These are phyloP conservation scores for Geotrichum restrictum DNA, from an alignment of 1,139 yeast species.

Conservation along the genomic window DNA sequence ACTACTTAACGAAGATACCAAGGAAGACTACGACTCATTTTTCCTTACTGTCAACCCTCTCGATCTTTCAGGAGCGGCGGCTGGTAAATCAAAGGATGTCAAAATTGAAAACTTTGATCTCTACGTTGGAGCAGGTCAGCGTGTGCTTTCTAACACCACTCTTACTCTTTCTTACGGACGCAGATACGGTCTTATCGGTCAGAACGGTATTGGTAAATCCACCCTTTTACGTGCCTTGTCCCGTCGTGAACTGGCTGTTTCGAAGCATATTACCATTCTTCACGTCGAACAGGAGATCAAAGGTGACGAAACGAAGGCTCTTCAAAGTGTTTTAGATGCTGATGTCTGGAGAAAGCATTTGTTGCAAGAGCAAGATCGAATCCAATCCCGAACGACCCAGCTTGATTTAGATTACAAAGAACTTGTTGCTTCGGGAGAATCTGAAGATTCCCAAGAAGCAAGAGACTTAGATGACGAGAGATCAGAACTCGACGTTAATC, in stretches of 20 bases:
- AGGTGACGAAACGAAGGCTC: constrained; percentile 87
- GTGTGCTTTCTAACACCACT: constrained; percentile 85
- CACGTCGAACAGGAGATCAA: constrained; percentile 96
- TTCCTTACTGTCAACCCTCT: constrained; percentile 92
- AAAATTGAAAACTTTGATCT: constrained; percentile 88
- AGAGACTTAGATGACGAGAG: constrained; percentile 84
- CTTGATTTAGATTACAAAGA: constrained; percentile 65
- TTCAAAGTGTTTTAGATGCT: constrained; percentile 93
- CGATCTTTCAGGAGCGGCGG: constrained; percentile 75
- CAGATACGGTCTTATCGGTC: constrained; percentile 96
- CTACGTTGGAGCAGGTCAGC: constrained; percentile 91
- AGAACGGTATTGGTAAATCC: constrained; percentile 99
- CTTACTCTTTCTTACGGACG: constrained; percentile 86
- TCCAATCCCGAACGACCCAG: constrained; percentile 68
- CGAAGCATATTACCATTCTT: constrained; percentile 88
- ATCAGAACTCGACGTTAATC: constrained; percentile 73
- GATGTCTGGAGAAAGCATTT: constrained; percentile 98
- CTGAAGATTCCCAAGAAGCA: constrained; percentile 64
- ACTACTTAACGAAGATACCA: constrained; percentile 58
- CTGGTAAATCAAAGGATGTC: constrained; percentile 93
- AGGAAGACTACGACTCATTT: constrained; percentile 86
- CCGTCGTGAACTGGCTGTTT: constrained; percentile 87
- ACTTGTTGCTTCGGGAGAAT: constrained; percentile 41
- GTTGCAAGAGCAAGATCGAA: constrained; percentile 67
- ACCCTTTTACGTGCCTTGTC: constrained; percentile 86